Conservation (phyloP, 2,329 filamentous ascomycete genomes). For the Paracoccidioides lutzii region DNA sequence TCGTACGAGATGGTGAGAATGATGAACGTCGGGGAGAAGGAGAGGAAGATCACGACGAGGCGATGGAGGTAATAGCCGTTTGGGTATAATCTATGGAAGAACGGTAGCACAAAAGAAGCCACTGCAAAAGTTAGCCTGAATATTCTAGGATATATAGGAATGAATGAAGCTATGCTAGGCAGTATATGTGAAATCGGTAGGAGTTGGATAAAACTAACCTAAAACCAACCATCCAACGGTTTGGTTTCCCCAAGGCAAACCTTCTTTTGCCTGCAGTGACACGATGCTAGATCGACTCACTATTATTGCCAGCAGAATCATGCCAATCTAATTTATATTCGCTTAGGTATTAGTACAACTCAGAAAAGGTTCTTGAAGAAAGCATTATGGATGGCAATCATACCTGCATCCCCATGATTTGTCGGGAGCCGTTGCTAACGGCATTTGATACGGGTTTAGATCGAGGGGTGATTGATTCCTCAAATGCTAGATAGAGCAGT, state of each 20-base stretch:
- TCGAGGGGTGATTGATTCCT: constrained; percentile 46
- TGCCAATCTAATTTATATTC: constrained; percentile 44
- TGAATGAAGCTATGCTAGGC: constrained; percentile 7
- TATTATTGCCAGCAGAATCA: constrained; percentile 67
- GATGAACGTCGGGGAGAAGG: constrained; percentile 86
- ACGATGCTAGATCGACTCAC: constrained; percentile 78
- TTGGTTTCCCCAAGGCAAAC: constrained; percentile 78
- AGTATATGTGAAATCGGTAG: neutral
- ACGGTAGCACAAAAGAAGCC: constrained; percentile 62
- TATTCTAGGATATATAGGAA: neutral
- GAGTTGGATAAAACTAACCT: constrained; percentile 35
- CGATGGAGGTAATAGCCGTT: constrained; percentile 85
- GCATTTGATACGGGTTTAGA: constrained; percentile 20
- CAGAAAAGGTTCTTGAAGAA: neutral
- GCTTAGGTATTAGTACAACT: constrained; percentile 5
- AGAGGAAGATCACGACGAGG: constrained; percentile 75
- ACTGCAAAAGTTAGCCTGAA: constrained; percentile 34
- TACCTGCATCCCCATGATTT: constrained; percentile 37
- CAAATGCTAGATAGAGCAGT: constrained; percentile 64
- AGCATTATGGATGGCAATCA: neutral
- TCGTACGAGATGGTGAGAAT: constrained; percentile 97
- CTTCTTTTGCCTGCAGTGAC: constrained; percentile 71
- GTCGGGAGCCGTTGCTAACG: constrained; percentile 25
- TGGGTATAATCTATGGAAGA: constrained; percentile 66
- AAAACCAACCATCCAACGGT: constrained; percentile 72